Conservation (phyloP, 495 filamentous ascomycete genomes). For the Acidomyces sp. region DNA sequence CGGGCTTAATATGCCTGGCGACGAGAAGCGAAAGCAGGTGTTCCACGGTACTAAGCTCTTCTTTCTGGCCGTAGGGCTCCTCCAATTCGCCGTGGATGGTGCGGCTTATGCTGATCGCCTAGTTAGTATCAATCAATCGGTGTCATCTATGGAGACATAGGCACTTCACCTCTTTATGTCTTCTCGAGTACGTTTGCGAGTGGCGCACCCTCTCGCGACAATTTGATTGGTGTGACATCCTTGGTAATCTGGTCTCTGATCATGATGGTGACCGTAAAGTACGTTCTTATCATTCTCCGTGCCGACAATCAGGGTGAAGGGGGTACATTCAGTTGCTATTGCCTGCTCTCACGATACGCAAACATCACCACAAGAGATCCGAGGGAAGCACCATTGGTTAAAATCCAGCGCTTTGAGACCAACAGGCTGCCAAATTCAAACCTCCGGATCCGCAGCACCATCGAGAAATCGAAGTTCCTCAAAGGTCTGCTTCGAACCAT, state of each 20-base stretch:
- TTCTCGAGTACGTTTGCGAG: slow-evolving; percentile 13
- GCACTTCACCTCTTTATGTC: slow-evolving; percentile 21
- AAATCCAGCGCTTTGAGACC: slow-evolving; percentile 45
- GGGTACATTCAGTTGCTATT: slow-evolving; percentile 61
- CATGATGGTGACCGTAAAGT: slow-evolving; percentile 63
- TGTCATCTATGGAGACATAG: slow-evolving; percentile 23
- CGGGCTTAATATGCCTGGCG: slow-evolving; percentile 8
- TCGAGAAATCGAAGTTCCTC: slow-evolving; percentile 44
- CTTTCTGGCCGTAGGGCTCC: no score
- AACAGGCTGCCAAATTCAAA: slow-evolving; percentile 39
- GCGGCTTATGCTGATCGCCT: no score
- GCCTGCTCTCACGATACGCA: slow-evolving; percentile 56
- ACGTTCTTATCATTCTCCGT: slow-evolving; percentile 51
- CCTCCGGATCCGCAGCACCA: slow-evolving; percentile 37
- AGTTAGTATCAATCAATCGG: slow-evolving; percentile 21
- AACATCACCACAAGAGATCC: slow-evolving; percentile 46
- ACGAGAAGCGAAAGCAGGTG: slow-evolving; percentile 17
- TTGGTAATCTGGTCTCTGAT: slow-evolving; percentile 63
- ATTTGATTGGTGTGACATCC: slow-evolving; percentile 57
- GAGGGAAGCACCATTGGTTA: slow-evolving; percentile 38
- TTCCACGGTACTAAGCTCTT: slow-evolving; percentile 17
- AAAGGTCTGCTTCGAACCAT: slow-evolving; percentile 46
- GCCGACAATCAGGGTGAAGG: slow-evolving; percentile 71
- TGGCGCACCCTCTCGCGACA: slow-evolving; percentile 32
- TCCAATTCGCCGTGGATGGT: no score